Evolutionary conservation across 371 early-diverging fungal genomes (phyloP).

Genomic region (Mortierella sp.): DNA sequence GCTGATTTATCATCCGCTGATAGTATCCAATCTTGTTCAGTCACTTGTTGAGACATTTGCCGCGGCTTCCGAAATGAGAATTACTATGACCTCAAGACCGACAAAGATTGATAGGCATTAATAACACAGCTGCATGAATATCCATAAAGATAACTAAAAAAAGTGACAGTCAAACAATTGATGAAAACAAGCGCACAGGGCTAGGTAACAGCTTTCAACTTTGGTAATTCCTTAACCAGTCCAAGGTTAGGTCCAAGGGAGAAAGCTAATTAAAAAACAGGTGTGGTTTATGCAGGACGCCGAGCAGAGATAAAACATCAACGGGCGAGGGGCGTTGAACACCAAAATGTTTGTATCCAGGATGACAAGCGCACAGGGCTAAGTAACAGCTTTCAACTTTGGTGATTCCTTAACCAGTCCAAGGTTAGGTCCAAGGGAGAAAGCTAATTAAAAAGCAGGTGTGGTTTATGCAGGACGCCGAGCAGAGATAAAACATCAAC

Average conservation of each 20-base stretch:
- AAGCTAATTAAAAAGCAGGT: background rate
- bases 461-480: background rate
- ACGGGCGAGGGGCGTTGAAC: conserved; percentile 1
- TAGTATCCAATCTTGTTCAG: background rate
- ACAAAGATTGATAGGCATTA: background rate
- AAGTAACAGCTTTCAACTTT: too few relatives aligned
- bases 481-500: background rate
- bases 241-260: conserved; percentile 2
- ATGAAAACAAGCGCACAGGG: background rate
- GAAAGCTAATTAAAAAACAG: conserved; percentile 1
- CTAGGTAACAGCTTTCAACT: background rate
- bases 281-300: conserved; percentile 1
- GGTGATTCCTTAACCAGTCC: background rate
- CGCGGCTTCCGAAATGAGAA: background rate
- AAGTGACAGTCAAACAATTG: background rate
- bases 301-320: background rate
- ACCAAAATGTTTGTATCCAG: background rate
- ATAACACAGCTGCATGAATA: background rate
- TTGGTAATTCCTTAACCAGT: background rate
- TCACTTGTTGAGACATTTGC: background rate
- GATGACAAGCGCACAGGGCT: background rate
- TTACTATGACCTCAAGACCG: background rate
- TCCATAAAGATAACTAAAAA: background rate
- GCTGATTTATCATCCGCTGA: background rate
- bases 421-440: background rate